Base-by-base conservation (phyloP, 2,329 filamentous ascomycete species). In the Fonsecaea multimorphosa region DNA sequence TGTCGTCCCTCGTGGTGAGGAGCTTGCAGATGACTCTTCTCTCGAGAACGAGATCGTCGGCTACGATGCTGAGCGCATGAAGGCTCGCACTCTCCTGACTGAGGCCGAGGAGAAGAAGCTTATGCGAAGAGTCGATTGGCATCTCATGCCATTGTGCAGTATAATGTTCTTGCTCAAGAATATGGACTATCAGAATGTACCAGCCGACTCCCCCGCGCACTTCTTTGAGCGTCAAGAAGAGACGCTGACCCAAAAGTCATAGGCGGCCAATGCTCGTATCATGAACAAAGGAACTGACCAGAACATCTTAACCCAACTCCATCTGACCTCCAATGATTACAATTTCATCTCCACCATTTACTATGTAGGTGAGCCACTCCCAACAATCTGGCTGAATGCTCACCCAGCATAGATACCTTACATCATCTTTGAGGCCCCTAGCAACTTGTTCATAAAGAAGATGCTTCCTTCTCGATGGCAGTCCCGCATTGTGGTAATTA, bases 391-490 rank as follows among this genome's bases (percentile, higher is more conserved):
- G 24, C 46, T 52, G 7, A 34, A 16, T 27, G 5, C 31, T 19
- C 19, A 22, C 31, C 14, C 29, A 24, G 6, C 2, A 71, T 92
- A 90, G 76, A 82, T 92, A 73, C 86, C 86, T 6, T 92, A 92
- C 76, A 91, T 91, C 71, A 27, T 91, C 53, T 90, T 89, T 68
- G 86, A 91, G 75, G 89, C 92, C 40, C 89, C 90, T 0, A 83
- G 82, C 61, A 92, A 87, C 69, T 82, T 92, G 63, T 76, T 82
- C 27, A 91, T 89, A 80, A 92, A 92, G 75, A 87, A 82, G 80
- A 79, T 91, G 4, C 89, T 89, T 0, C 90, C 90, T 29, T 75
- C 73, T 8, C 72, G 72, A 63, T 76, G 74, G 73, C 74, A 76
- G 55, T 72, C 74, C 16, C 63, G 74, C 3, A 76, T 76, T 19